Conservation (phyloP, 192 early-diverging fungal genomes). For the Anaeromyces robustus region DNA sequence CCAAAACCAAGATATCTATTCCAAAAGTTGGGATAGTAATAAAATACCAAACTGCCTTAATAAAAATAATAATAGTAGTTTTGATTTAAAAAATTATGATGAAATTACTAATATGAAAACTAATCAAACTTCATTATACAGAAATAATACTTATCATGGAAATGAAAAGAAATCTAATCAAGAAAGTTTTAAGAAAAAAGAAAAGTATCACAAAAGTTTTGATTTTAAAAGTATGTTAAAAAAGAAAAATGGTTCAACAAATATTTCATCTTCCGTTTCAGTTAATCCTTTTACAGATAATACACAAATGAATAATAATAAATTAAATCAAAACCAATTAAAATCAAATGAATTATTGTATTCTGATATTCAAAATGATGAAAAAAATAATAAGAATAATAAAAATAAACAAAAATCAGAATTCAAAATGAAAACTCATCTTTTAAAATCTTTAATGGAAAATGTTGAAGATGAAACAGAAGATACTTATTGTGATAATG, state of each 20-base stretch:
- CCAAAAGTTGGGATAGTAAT: background rate
- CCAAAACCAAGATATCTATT: background rate
- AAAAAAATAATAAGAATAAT: background rate
- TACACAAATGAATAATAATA: background rate
- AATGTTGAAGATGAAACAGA: background rate
- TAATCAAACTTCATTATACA: background rate
- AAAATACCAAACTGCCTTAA: background rate
- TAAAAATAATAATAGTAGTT: background rate
- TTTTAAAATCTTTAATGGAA: background rate
- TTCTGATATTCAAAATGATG: background rate
- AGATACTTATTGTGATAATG: background rate
- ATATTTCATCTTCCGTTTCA: background rate
- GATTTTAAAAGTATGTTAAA: background rate
- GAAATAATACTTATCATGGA: background rate
- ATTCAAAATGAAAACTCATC: background rate
- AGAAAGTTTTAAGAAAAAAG: background rate
- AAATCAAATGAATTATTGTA: background rate
- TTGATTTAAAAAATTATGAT: background rate
- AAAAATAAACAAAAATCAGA: background rate
- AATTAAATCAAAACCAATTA: background rate
- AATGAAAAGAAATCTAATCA: background rate
- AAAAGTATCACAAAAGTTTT: background rate
- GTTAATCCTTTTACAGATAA: background rate
- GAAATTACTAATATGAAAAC: background rate
- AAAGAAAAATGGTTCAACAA: background rate